Evolutionary conservation across 495 filamentous ascomycete species (phyloP).

Genomic region (Aspergillus affinis): DNA sequence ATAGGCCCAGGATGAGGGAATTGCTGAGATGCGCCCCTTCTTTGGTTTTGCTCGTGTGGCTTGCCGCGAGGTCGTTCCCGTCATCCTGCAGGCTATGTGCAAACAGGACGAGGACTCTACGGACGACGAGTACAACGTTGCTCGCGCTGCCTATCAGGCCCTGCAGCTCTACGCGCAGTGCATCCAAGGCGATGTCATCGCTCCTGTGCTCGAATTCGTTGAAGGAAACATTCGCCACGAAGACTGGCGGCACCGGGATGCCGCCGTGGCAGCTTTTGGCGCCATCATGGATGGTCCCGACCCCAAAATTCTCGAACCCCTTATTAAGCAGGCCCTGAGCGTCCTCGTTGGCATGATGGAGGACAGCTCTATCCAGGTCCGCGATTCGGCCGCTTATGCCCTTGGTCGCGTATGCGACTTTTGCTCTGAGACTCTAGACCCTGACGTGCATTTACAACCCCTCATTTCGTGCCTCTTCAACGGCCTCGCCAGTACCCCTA

Average conservation of each 20-base stretch:
- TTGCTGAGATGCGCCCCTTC: conserved; percentile 77
- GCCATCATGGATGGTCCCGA: conserved; percentile 99
- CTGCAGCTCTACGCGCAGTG: conserved; percentile 92
- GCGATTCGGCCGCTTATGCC: conserved; percentile 96
- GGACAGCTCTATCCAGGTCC: conserved; percentile 81
- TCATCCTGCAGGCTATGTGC: conserved; percentile 82
- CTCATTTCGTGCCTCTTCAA: conserved; percentile 87
- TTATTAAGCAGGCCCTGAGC: conserved; percentile 90
- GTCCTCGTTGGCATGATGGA: conserved; percentile 96
- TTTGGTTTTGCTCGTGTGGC: conserved; percentile 92
- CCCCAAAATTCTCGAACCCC: conserved; percentile 78
- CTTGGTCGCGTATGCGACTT: conserved; percentile 93
- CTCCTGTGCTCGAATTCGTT: conserved; percentile 82
- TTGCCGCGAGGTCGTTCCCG: conserved; percentile 87
- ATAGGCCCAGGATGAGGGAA: conserved; percentile 64
- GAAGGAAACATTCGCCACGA: conserved; percentile 85
- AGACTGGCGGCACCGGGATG: conserved; percentile 91
- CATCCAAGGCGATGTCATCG: conserved; percentile 76
- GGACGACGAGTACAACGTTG: conserved; percentile 96
- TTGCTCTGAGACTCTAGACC: conserved; percentile 85
- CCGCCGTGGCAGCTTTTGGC: conserved; percentile 96
- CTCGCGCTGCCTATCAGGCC: conserved; percentile 94
- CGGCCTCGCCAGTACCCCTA: conserved; percentile 85
- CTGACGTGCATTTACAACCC: conserved; percentile 72
- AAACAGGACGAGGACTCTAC: conserved; percentile 96